Evolutionary conservation across 2,329 filamentous ascomycete genomes (phyloP).

Genomic region (Pseudogymnoascus sp.): DNA sequence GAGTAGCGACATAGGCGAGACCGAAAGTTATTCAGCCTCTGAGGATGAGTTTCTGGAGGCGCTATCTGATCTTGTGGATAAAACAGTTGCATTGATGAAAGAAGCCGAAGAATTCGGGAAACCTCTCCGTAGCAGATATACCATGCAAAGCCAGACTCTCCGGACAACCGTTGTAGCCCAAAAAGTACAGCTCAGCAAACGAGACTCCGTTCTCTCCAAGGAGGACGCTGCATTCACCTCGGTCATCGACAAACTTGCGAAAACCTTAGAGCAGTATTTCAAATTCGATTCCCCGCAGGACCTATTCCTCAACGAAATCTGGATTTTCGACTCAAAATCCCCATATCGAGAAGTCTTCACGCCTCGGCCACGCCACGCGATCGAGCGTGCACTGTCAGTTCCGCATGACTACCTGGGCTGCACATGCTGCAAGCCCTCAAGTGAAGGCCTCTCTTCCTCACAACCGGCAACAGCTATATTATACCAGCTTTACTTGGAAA

Average conservation of each 20-base stretch:
- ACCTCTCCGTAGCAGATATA: slow-evolving; percentile 65
- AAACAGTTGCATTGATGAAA: slow-evolving; percentile 39
- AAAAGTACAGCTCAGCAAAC: slow-evolving; percentile 70
- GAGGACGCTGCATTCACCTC: slow-evolving; percentile 63
- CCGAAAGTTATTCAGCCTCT: slow-evolving; percentile 24
- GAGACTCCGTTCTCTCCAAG: slow-evolving; percentile 61
- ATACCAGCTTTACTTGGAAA: slow-evolving; percentile 73
- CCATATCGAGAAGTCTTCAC: slow-evolving; percentile 68
- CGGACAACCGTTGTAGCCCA: slow-evolving; percentile 74
- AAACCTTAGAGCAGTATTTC: slow-evolving; percentile 42
- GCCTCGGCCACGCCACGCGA: slow-evolving; percentile 59
- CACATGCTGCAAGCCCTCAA: slow-evolving; percentile 50
- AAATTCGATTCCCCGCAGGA: slow-evolving; percentile 30
- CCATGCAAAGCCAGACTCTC: slow-evolving; percentile 59
- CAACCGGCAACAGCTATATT: slow-evolving; percentile 64
- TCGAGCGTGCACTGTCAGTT: slow-evolving; percentile 62
- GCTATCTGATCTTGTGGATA: slow-evolving; percentile 30
- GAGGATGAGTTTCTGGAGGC: slow-evolving; percentile 18
- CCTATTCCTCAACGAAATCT: slow-evolving; percentile 60
- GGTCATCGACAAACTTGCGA: slow-evolving; percentile 50
- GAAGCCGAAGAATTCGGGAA: slow-evolving; percentile 38
- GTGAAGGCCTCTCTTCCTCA: slow-evolving; percentile 46
- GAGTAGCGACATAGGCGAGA: slow-evolving; percentile 19
- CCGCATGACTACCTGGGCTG: slow-evolving; percentile 74
- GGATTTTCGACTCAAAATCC: slow-evolving; percentile 64